These are phyloP conservation scores for Aulographum hederae DNA, from an alignment of 2,329 filamentous ascomycete species.

Conservation along the genomic window DNA sequence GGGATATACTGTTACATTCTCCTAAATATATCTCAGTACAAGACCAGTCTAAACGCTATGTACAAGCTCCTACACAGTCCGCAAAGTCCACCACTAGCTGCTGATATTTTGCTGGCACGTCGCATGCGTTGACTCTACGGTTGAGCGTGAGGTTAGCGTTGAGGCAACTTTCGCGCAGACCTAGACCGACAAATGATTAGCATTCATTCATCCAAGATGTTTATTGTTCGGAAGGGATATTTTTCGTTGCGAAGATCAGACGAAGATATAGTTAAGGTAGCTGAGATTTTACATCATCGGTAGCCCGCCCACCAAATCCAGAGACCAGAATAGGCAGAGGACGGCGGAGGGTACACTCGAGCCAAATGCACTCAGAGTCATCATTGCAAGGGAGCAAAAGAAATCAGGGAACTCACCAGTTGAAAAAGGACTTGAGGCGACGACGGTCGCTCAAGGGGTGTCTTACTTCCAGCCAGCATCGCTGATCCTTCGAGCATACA, in stretches of 20 bases:
- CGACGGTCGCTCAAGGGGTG: no score
- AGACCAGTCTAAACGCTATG: neutral
- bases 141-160: no score
- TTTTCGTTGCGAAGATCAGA: no score
- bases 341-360: slow-evolving; percentile 67
- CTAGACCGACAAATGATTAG: no score
- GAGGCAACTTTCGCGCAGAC: no score
- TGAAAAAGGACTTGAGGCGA: slow-evolving; percentile 5
- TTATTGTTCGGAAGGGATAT: no score
- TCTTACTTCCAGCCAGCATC: slow-evolving; percentile 91
- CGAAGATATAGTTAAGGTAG: slow-evolving; percentile 76
- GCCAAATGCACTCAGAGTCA: slow-evolving; percentile 99
- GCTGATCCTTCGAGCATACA: slow-evolving; percentile 83
- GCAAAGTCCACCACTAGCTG: slow-evolving; percentile 63
- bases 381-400: slow-evolving; percentile 42
- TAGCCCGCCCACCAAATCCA: slow-evolving; percentile 39
- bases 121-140: slow-evolving; percentile 92
- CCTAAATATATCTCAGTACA: slow-evolving; percentile 38
- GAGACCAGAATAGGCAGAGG: slow-evolving; percentile 58
- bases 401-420: slow-evolving; percentile 18
- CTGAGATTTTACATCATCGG: slow-evolving; percentile 99
- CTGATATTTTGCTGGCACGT: slow-evolving; percentile 77
- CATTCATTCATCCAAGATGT: no score
- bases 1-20: slow-evolving; percentile 62
- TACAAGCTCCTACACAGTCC: slow-evolving; percentile 52